These are phyloP conservation scores for Pseudogymnoascus sp. DNA, from an alignment of 2,329 filamentous ascomycete species.

Conservation along the genomic window DNA sequence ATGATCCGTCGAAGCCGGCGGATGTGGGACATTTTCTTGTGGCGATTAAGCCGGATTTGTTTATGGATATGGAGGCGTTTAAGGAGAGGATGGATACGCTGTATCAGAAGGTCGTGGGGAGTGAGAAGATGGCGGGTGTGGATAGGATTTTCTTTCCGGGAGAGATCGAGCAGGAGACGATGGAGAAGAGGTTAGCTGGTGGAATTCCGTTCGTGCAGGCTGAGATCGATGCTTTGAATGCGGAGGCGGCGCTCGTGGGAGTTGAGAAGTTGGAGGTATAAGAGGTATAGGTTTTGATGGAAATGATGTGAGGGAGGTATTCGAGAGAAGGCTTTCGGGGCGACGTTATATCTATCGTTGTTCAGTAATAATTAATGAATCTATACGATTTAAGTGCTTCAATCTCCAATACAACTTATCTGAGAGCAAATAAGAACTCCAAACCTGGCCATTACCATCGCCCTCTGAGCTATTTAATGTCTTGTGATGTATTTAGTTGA, in stretches of 20 bases:
- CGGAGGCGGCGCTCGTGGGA: slow-evolving; percentile 43
- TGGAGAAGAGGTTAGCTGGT: slow-evolving; percentile 42
- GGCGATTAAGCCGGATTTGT: slow-evolving; percentile 67
- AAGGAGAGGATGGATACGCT: slow-evolving; percentile 51
- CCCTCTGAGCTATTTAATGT: neutral
- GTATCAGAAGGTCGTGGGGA: slow-evolving; percentile 46
- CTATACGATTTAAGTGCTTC: neutral
- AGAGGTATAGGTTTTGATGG: neutral
- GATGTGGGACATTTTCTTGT: slow-evolving; percentile 71
- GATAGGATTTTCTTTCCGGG: slow-evolving; percentile 55
- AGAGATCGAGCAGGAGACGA: slow-evolving; percentile 52
- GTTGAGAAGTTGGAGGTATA: slow-evolving; percentile 17
- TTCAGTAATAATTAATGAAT: slow-evolving; percentile 3
- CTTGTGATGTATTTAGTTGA: neutral
- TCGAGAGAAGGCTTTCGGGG: neutral
- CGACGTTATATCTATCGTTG: neutral
- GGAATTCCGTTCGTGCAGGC: slow-evolving; percentile 54
- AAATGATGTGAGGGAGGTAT: neutral
- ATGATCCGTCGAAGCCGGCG: slow-evolving; percentile 60
- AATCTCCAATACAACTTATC: neutral
- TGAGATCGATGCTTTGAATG: slow-evolving; percentile 49
- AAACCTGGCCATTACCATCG: neutral
- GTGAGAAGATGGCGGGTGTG: slow-evolving; percentile 48
- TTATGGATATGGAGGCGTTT: slow-evolving; percentile 65
- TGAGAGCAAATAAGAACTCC: neutral